Base-by-base conservation (phyloP, 2,329 filamentous ascomycete species). In the Neonectria sp. region DNA sequence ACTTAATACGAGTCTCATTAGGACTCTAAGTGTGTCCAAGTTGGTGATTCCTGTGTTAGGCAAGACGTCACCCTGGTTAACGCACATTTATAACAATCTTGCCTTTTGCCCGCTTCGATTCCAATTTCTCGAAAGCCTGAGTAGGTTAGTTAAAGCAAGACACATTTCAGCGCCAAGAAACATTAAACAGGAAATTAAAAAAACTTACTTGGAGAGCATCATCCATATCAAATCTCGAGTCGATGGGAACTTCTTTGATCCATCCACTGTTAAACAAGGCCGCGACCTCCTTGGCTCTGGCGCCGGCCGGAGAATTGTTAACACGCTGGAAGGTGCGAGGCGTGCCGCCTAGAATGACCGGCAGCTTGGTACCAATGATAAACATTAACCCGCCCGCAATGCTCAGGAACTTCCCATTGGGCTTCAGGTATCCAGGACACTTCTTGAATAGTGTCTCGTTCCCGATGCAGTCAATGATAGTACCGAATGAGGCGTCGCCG, bases 401-500 rank as follows among this genome's bases (percentile, higher is more conserved):
- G 40, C 52, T 71, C 21, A 75, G 49, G 56, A 68, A 76, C 21
- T 60, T 71, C 6, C 73, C 73, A 9, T 68, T 52, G 6, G 60
- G 46, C 49, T 72, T 72, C 3, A 75, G 69, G 51, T 74, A 76
- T 4, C n/a, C 61, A 6, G 70, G 69, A 15, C 65, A 76, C 31
- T 48, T 65, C 55, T 69, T 65, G 57, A 69, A 76, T 3, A 76
- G 68, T 33, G 37, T 66, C 53, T 74, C 60, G 43, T 75, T 63
- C 6, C 74, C 74, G 12, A 76, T 68, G 49, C 71, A 75, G 59
- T 76, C 73, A 40, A 75, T 51, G 40, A 76, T 70, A 21, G 58
- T 51, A 37, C 74, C 71, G 43, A 75, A 73, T 3, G 63, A 65
- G 1, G 35, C 56, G 6, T 49, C 43, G 21, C 55, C 51, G 27